phyloP scores from a whole-genome alignment of 306 rosid species.

The Cicer arietinum region DNA sequence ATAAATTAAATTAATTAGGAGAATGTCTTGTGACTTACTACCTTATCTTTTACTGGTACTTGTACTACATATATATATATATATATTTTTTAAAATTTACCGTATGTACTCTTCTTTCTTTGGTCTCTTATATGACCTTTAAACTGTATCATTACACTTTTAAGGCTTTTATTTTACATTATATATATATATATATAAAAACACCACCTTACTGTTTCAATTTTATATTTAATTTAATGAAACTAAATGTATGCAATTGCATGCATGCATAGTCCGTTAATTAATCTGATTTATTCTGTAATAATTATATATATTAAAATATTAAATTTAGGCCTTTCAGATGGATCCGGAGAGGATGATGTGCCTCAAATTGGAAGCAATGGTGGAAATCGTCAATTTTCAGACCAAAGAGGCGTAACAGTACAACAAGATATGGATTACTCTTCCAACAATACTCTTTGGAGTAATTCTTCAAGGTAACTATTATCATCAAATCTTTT shows the following conservation, averaged over 20 bases:
- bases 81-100: not conserved
- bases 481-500: not conserved
- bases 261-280: not conserved
- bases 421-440: conserved; percentile 65
- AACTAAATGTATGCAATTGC: not conserved
- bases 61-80: not conserved
- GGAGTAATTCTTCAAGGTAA: conserved; percentile 95
- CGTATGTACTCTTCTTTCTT: conserved; percentile 33
- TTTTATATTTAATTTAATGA: not conserved
- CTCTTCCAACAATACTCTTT: conserved; percentile 56
- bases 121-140: conserved; percentile 11
- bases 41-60: conserved; percentile 21
- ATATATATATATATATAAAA: not conserved
- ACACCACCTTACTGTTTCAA: not conserved
- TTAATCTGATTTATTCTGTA: conserved; percentile 14
- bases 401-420: conserved; percentile 61
- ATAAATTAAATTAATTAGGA: not conserved
- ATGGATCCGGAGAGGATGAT: conserved; percentile 92
- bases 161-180: not conserved
- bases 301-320: not conserved
- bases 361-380: conserved; percentile 56
- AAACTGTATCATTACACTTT: not conserved
- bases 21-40: conserved; percentile 39
- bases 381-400: conserved; percentile 47
- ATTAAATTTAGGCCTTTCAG: conserved; percentile 67